phyloP scores from a whole-genome alignment of 2,329 filamentous ascomycete genomes.

The Talaromyces verruculosus region DNA sequence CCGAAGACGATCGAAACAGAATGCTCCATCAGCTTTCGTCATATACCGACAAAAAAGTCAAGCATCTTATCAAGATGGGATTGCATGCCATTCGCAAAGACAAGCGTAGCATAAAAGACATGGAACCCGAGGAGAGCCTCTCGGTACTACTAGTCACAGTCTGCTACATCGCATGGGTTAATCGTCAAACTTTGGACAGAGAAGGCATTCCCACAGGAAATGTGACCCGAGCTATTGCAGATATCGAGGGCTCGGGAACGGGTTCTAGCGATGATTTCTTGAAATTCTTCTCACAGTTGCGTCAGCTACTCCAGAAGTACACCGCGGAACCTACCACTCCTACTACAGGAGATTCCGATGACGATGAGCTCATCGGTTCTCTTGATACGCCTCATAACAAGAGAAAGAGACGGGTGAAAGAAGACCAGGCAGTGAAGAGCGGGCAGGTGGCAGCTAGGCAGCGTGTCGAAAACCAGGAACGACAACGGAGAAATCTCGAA shows the following conservation, averaged over 20 bases:
- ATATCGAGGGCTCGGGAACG: not conserved
- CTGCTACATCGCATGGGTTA: conserved; percentile 20
- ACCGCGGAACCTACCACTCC: not conserved
- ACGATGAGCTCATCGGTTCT: conserved; percentile 28
- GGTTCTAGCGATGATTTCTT: not conserved
- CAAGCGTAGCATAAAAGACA: not conserved
- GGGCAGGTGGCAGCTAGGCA: conserved; percentile 57
- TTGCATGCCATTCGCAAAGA: conserved; percentile 7
- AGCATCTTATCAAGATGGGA: conserved; percentile 1
- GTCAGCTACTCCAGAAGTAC: conserved; percentile 12
- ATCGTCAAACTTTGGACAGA: conserved; percentile 7
- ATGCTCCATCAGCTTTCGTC: not conserved
- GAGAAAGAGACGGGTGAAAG: conserved; percentile 49
- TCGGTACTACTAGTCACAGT: conserved; percentile 9
- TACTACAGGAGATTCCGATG: conserved; percentile 16
- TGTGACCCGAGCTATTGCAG: not conserved
- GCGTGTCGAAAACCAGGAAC: conserved; percentile 57
- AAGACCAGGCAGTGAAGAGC: conserved; percentile 52
- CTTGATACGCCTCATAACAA: conserved; percentile 47
- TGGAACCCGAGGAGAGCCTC: not conserved
- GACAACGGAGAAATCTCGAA: conserved; percentile 45
- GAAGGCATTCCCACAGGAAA: conserved; percentile 4
- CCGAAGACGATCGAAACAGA: not conserved
- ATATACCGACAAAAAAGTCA: not conserved
- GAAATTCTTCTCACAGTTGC: conserved; percentile 5